These are phyloP conservation scores for Xylariaceae sp. DNA, from an alignment of 2,329 filamentous ascomycete genomes.

Conservation along the genomic window DNA sequence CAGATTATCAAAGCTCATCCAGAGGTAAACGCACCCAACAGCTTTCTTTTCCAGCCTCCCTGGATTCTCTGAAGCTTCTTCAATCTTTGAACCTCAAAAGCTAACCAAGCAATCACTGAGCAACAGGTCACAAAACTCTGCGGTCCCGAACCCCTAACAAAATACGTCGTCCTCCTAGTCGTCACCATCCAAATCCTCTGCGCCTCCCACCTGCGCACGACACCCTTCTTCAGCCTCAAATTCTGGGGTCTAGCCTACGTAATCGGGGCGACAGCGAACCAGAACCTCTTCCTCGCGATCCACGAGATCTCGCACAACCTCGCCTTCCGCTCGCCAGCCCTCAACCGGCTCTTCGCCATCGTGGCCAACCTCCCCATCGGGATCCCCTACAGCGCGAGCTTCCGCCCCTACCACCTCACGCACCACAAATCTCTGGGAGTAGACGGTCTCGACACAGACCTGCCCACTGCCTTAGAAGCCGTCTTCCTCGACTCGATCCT, in stretches of 20 bases:
- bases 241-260: conserved; percentile 88
- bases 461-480: conserved; percentile 88
- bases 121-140: conserved; percentile 89
- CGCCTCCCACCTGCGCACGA: conserved; percentile 72
- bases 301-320: conserved; percentile 99
- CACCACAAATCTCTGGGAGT: conserved; percentile 99
- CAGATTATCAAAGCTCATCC: conserved; percentile 98
- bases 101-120: conserved; percentile 3
- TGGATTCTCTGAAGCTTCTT: conserved; percentile 10
- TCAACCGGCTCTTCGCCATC: conserved; percentile 84
- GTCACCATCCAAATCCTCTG: conserved; percentile 76
- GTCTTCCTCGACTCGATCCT: conserved; percentile 90
- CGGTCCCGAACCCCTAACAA: conserved; percentile 91
- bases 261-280: conserved; percentile 90
- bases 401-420: conserved; percentile 95
- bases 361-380: conserved; percentile 95
- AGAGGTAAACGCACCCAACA: conserved; percentile 56
- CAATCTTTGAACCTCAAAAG: conserved; percentile 13
- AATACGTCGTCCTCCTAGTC: conserved; percentile 83
- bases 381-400: conserved; percentile 92
- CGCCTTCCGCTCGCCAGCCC: conserved; percentile 75
- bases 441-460: conserved; percentile 90
- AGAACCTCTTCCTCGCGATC: conserved; percentile 97
- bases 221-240: conserved; percentile 73
- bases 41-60: neutral